phyloP scores from a whole-genome alignment of 2,329 filamentous ascomycete species.

The Calonectria hongkongensis region DNA sequence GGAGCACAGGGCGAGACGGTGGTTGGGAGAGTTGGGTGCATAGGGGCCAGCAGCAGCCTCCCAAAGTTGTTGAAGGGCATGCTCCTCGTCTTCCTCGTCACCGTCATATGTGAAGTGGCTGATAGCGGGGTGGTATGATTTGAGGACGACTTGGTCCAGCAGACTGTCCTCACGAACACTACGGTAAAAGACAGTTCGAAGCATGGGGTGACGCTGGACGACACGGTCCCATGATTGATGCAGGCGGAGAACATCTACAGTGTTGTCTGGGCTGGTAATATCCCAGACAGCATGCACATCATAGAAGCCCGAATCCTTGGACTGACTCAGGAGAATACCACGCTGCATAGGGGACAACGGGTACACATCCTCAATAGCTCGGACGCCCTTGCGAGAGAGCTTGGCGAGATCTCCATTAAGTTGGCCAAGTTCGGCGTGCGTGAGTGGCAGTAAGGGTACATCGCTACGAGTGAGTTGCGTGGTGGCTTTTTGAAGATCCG shows the following conservation, averaged over 20 bases:
- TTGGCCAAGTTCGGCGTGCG: constrained; percentile 44
- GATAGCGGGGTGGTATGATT: constrained; percentile 36
- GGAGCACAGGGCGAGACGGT: constrained; percentile 48
- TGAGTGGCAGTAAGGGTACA: constrained; percentile 61
- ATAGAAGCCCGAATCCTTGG: constrained; percentile 60
- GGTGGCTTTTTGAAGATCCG: constrained; percentile 4
- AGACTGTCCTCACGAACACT: constrained; percentile 65
- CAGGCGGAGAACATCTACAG: constrained; percentile 43
- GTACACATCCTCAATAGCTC: constrained; percentile 56
- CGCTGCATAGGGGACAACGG: constrained; percentile 62
- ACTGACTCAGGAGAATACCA: constrained; percentile 62
- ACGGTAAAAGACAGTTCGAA: constrained; percentile 69
- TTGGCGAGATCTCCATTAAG: constrained; percentile 45
- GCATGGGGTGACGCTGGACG: constrained; percentile 63
- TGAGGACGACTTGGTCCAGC: constrained; percentile 68
- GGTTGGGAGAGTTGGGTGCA: constrained; percentile 32
- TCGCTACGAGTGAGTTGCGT: constrained; percentile 8
- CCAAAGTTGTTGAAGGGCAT: constrained; percentile 25
- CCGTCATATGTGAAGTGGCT: constrained; percentile 35
- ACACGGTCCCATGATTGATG: constrained; percentile 62
- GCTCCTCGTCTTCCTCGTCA: constrained; percentile 38
- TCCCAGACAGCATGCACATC: constrained; percentile 59
- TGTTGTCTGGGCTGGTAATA: constrained; percentile 48
- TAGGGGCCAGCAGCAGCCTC: constrained; percentile 33
- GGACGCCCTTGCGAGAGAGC: constrained; percentile 29